These are phyloP conservation scores for Scytalidium sp. DNA, from an alignment of 2,329 filamentous ascomycete genomes.

Conservation along the genomic window DNA sequence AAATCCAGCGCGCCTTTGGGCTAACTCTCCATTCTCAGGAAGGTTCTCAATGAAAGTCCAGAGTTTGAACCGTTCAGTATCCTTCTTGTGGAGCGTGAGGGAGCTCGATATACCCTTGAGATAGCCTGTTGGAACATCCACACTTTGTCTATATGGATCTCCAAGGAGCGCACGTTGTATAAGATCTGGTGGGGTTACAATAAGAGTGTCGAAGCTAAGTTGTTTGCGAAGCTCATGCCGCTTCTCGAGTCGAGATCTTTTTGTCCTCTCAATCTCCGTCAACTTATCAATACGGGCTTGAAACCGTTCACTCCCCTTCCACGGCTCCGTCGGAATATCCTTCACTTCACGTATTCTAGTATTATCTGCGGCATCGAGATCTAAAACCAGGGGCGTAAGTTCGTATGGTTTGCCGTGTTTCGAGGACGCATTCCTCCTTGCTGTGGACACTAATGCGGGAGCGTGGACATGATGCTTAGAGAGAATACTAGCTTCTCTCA, in stretches of 20 bases:
- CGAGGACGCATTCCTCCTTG: constrained; percentile 11
- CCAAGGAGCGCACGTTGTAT: constrained; percentile 19
- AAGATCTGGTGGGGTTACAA: constrained; percentile 15
- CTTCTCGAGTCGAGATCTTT: background rate
- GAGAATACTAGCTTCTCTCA: background rate
- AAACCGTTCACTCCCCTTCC: constrained; percentile 1
- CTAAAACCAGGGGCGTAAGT: constrained; percentile 42
- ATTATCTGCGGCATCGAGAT: constrained; percentile 49
- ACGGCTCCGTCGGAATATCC: constrained; percentile 3
- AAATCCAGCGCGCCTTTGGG: background rate
- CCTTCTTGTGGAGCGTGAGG: background rate
- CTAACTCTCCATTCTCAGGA: background rate
- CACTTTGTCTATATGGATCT: constrained; percentile 5
- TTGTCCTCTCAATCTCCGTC: background rate
- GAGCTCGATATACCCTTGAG: background rate
- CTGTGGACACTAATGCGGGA: background rate
- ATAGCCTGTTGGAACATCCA: background rate
- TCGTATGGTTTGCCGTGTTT: constrained; percentile 20
- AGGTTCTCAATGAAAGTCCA: background rate
- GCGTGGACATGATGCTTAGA: background rate
- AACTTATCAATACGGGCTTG: background rate
- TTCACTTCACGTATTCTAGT: constrained; percentile 35
- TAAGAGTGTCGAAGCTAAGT: background rate
- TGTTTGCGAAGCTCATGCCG: background rate
- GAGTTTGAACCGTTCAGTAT: background rate